These are phyloP conservation scores for Aegilops longissima DNA, from an alignment of 176 grass and related monocot genomes.

Conservation along the genomic window DNA sequence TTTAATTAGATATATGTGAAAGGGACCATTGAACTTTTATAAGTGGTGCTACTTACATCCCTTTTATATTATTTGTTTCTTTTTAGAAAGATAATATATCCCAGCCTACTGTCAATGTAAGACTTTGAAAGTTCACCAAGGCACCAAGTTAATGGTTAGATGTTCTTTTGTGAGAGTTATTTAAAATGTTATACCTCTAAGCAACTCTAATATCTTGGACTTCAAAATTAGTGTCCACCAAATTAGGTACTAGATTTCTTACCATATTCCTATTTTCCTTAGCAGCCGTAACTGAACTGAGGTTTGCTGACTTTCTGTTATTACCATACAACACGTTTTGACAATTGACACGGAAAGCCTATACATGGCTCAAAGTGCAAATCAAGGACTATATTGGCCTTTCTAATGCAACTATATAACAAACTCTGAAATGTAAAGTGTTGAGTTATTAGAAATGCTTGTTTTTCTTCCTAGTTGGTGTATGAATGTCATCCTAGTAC, in stretches of 20 bases:
- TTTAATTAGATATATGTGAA: not conserved
- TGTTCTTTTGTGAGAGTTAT: not conserved
- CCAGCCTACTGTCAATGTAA: not conserved
- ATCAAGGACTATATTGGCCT: not conserved
- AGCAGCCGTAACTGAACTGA: not conserved
- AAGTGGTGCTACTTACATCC: not conserved
- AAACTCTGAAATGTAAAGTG: not conserved
- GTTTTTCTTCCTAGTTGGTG: not conserved
- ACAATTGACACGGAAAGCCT: slow-evolving; percentile 4
- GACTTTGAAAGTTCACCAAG: not conserved
- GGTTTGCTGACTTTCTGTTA: not conserved
- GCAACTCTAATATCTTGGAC: not conserved
- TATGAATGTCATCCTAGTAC: not conserved
- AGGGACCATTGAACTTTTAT: not conserved
- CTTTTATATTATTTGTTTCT: not conserved
- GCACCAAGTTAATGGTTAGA: not conserved
- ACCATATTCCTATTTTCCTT: not conserved
- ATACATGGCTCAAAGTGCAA: not conserved
- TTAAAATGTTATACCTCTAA: not conserved
- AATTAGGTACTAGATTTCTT: not conserved
- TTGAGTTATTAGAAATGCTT: not conserved
- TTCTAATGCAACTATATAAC: not conserved
- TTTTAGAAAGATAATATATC: not conserved
- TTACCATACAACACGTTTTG: slow-evolving; percentile 1
- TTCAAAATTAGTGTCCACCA: not conserved